Base-by-base conservation (phyloP, 805 yeast genomes). In the Candida palmyrensis region DNA sequence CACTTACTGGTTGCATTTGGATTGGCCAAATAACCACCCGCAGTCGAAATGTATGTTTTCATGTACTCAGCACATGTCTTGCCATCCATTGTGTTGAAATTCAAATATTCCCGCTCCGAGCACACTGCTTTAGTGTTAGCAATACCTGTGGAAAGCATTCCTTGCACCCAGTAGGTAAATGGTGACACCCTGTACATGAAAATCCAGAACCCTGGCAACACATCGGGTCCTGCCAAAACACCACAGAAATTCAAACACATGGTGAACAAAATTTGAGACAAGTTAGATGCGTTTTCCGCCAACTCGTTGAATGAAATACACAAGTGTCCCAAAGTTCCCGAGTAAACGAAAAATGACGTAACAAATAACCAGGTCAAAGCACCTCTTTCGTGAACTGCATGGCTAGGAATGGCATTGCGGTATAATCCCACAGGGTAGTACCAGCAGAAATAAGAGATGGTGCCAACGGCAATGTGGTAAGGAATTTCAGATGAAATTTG, bases 171-270 rank as follows among this genome's bases (percentile, higher is more conserved):
- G 45, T 82, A 83, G 1, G 87, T 78, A 41, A 80, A 61, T 12
- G 92, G 41, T 77, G 73, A 68, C 13, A 66, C 71, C 51, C 88
- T 67, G 66, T 81, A 82, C 86, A 82, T 78, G 67, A 81, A 82
- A 27, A 71, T 63, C 88, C 89, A 76, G 56, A 48, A 65, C 33
- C 45, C 47, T 13, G 55, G 61, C 48, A 48, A 62, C 43, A 42
- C 48, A 51, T 40, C 45, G 4, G 45, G 57, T 11, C 50, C 48
- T 12, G 58, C 60, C 32, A 59, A 47, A 13, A 57, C 62, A 47
- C 65, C 65, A 54, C 63, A 55, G 51, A 57, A 57, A 25, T 48
- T 55, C 47, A 59, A 48, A 49, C 62, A 57, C 48, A 57, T 42
- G 11, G 62, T 49, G 38, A 57, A 57, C 32, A 55, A 40, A 33